These are phyloP conservation scores for Penicillium herquei DNA, from an alignment of 495 filamentous ascomycete genomes.

Conservation along the genomic window DNA sequence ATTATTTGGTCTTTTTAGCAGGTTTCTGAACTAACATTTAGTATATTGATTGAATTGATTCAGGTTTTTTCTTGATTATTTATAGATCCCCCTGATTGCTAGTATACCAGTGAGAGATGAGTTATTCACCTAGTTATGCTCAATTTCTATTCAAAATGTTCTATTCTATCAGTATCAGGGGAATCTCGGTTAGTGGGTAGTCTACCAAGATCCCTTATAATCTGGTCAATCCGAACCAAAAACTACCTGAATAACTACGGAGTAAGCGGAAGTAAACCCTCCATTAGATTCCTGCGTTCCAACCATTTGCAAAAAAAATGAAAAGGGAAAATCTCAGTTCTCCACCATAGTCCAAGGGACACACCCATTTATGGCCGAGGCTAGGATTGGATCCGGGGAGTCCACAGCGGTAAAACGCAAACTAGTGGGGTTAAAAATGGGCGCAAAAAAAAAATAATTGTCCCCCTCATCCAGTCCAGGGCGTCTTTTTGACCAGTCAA, in stretches of 20 bases:
- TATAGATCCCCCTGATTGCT: not conserved
- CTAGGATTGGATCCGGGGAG: constrained; percentile 23
- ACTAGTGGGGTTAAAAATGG: constrained; percentile 21
- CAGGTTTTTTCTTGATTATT: not conserved
- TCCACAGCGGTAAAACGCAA: constrained; percentile 27
- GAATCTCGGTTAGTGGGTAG: too few species aligned
- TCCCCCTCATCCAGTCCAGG: not conserved
- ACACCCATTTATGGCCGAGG: constrained; percentile 2
- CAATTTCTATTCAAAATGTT: not conserved
- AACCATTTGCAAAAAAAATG: not conserved
- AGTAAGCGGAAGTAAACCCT: not conserved
- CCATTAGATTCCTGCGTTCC: not conserved
- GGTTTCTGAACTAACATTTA: not conserved
- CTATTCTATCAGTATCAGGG: too few species aligned
- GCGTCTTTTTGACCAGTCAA: constrained; percentile 3
- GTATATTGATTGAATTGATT: not conserved
- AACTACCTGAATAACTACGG: not conserved
- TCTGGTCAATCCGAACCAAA: not conserved
- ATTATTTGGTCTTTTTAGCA: not conserved
- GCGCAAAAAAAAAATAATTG: constrained; percentile 5
- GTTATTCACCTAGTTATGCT: not conserved
- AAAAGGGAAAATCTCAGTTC: not conserved
- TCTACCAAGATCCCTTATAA: not conserved
- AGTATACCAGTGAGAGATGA: not conserved
- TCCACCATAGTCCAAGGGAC: constrained; percentile 9